These are phyloP conservation scores for Cordyceps javanica DNA, from an alignment of 2,329 filamentous ascomycete species.

Conservation along the genomic window DNA sequence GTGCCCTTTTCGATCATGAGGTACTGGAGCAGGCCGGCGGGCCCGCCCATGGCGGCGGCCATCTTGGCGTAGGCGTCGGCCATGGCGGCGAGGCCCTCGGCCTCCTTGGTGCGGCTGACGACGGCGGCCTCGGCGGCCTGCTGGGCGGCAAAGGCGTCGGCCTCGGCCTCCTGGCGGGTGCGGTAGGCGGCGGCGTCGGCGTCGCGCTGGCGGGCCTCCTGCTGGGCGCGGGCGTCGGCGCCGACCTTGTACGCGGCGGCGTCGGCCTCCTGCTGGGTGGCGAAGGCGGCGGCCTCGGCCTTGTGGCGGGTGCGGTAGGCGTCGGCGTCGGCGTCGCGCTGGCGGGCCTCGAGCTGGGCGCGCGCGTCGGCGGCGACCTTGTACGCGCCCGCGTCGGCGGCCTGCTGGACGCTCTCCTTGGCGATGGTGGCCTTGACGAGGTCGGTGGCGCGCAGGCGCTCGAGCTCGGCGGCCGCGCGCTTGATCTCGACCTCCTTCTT, in stretches of 20 bases:
- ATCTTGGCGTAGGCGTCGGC: conserved; percentile 73
- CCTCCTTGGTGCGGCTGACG: conserved; percentile 61
- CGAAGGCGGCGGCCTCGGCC: conserved; percentile 31
- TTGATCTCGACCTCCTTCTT: conserved; percentile 72
- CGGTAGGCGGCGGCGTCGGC: conserved; percentile 47
- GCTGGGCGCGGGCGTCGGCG: conserved; percentile 47
- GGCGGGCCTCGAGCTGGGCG: conserved; percentile 45
- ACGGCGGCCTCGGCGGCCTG: conserved; percentile 55
- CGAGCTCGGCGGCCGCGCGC: conserved; percentile 73
- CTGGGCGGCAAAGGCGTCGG: conserved; percentile 28
- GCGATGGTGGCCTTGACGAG: conserved; percentile 65
- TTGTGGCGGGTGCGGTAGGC: conserved; percentile 28
- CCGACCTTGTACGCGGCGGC: conserved; percentile 50
- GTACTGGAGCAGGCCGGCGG: conserved; percentile 72
- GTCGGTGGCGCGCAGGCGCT: conserved; percentile 67
- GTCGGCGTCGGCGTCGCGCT: conserved; percentile 42
- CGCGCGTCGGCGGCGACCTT: conserved; percentile 45
- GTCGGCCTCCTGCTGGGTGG: conserved; percentile 43
- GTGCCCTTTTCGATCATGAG: conserved; percentile 82
- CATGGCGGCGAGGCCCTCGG: conserved; percentile 70
- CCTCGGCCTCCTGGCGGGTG: conserved; percentile 41
- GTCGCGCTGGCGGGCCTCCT: conserved; percentile 38
- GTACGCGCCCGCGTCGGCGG: conserved; percentile 42
- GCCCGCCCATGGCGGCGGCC: conserved; percentile 67
- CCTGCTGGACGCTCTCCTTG: conserved; percentile 61